Conservation (phyloP, 2,329 filamentous ascomycete species). For the Cladorrhinum sp. region DNA sequence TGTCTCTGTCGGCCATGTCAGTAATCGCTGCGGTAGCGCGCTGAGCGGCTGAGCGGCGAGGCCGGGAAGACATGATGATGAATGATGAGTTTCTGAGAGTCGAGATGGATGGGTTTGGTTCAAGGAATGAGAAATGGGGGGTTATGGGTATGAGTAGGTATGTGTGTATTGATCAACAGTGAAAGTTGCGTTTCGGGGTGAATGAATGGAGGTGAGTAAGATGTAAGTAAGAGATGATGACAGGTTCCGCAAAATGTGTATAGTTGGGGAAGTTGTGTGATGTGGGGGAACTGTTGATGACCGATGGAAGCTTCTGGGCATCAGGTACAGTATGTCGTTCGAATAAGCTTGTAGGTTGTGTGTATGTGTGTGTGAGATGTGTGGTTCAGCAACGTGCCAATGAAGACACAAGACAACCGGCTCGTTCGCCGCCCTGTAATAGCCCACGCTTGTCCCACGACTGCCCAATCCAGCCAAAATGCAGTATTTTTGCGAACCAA, state of each 20-base stretch:
- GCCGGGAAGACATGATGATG: constrained; percentile 45
- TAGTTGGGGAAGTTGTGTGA: constrained; percentile 11
- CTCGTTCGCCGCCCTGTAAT: constrained; percentile 5
- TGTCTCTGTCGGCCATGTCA: constrained; percentile 51
- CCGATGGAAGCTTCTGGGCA: too few relatives aligned
- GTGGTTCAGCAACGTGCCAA: constrained; percentile 18
- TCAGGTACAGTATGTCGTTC: constrained; percentile 21
- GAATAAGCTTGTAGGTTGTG: constrained; percentile 19
- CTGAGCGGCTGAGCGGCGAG: constrained; percentile 47
- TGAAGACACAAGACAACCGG: constrained; percentile 13
- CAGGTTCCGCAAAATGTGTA: neutral
- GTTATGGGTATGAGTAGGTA: neutral
- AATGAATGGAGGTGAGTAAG: neutral
- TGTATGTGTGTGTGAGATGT: constrained; percentile 11
- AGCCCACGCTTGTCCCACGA: neutral
- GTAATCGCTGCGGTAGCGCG: constrained; percentile 45
- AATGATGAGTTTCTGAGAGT: constrained; percentile 4
- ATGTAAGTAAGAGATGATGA: constrained; percentile 1
- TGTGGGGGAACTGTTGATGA: neutral
- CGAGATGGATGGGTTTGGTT: neutral
- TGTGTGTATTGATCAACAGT: neutral
- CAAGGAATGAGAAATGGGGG: neutral
- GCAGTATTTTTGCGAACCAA: neutral
- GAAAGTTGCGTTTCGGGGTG: too few relatives aligned
- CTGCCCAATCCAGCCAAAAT: neutral